Percentiles rank a stretch among this genome's conserved stretches.
Evolutionary conservation across 2,329 filamentous ascomycete species (phyloP).

Genomic region (Zymoseptoria pseudotritici): DNA sequence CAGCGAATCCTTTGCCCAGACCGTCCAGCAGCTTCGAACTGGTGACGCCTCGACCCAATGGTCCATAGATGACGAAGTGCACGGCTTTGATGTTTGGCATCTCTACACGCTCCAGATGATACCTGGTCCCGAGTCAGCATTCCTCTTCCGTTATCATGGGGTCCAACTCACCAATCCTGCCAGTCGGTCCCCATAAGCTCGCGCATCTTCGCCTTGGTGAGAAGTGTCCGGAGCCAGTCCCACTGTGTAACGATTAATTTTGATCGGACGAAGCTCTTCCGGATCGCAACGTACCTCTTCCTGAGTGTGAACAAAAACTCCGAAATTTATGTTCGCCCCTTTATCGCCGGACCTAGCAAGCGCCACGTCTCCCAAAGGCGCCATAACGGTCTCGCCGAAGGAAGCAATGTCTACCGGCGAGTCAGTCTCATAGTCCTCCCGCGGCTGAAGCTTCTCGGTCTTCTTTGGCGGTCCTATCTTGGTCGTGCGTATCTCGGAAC

Average conservation of each 20-base stretch:
- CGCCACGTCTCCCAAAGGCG: conserved; percentile 30
- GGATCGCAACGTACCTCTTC: conserved; percentile 9
- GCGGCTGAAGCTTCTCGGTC: conserved; percentile 14
- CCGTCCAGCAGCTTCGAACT: conserved; percentile 18
- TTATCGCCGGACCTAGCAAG: conserved; percentile 28
- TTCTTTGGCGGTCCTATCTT: conserved; percentile 19
- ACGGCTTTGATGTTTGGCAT: conserved; percentile 33
- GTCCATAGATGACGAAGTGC: conserved; percentile 30
- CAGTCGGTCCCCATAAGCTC: conserved; percentile 26
- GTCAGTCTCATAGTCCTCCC: conserved; percentile 28
- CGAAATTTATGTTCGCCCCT: conserved; percentile 25
- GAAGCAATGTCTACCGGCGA: conserved; percentile 21
- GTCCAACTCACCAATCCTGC: conserved; percentile 12
- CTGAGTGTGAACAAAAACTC: conserved; percentile 33
- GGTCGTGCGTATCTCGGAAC: conserved; percentile 9
- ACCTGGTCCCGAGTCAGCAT: neutral
- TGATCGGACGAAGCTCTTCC: neutral
- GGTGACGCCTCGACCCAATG: conserved; percentile 19
- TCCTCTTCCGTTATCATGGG: neutral
- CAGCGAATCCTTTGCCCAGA: conserved; percentile 20
- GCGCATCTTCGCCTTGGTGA: conserved; percentile 20
- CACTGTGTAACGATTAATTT: conserved; percentile 5
- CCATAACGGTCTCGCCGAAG: conserved; percentile 31
- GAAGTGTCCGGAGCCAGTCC: conserved; percentile 24
- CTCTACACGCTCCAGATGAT: conserved; percentile 33